These are phyloP conservation scores for Suhomyces kunorum DNA, from an alignment of 1,139 yeast species.

Conservation along the genomic window DNA sequence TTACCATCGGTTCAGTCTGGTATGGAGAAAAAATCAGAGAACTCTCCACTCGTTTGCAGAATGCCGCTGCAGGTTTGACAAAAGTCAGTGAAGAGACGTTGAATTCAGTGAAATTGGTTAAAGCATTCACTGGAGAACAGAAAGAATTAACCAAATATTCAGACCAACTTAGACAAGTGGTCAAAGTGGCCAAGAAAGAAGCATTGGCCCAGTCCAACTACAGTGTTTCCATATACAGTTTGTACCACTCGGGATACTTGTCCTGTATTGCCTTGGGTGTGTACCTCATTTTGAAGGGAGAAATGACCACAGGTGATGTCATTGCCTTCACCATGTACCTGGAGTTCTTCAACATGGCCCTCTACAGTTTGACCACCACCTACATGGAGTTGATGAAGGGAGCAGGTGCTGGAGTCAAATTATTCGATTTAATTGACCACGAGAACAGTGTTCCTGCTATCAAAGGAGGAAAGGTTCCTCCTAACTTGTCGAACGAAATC, in stretches of 20 bases:
- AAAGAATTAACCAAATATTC: slow-evolving; percentile 46
- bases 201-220: slow-evolving; percentile 52
- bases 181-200: slow-evolving; percentile 46
- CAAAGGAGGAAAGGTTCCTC: slow-evolving; percentile 41
- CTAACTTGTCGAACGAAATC: slow-evolving; percentile 55
- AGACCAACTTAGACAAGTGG: slow-evolving; percentile 42
- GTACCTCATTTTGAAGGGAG: slow-evolving; percentile 44
- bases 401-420: slow-evolving; percentile 53
- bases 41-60: slow-evolving; percentile 45
- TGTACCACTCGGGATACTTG: slow-evolving; percentile 48
- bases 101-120: slow-evolving; percentile 45
- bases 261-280: slow-evolving; percentile 50
- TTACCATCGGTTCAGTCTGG: slow-evolving; percentile 51
- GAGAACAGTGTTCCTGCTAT: slow-evolving; percentile 47
- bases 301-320: slow-evolving; percentile 50
- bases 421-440: slow-evolving; percentile 49
- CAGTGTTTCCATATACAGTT: slow-evolving; percentile 46
- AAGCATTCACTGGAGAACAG: slow-evolving; percentile 49
- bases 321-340: slow-evolving; percentile 53
- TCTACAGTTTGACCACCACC: slow-evolving; percentile 51
- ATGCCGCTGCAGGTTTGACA: slow-evolving; percentile 50
- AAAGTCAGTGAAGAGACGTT: slow-evolving; percentile 50
- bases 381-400: slow-evolving; percentile 61
- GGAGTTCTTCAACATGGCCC: slow-evolving; percentile 51
- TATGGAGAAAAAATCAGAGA: slow-evolving; percentile 51